These are phyloP conservation scores for Metschnikowia continentalis DNA, from an alignment of 805 yeast genomes.

Conservation along the genomic window DNA sequence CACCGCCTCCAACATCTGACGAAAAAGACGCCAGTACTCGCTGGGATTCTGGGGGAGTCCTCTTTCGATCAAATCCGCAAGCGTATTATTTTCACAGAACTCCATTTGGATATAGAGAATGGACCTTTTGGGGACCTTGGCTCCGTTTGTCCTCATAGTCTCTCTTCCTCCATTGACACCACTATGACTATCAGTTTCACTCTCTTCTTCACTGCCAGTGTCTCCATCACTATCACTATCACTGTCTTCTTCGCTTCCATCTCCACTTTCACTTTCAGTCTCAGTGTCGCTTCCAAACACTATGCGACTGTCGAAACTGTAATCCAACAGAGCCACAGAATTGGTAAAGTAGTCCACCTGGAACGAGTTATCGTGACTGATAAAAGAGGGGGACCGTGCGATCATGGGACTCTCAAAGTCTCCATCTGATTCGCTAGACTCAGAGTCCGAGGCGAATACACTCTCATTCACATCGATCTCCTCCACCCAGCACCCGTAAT, in stretches of 20 bases:
- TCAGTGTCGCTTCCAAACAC: constrained; percentile 21
- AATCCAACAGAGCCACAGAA: constrained; percentile 57
- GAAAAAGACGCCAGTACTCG: constrained; percentile 85
- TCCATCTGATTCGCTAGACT: constrained; percentile 9
- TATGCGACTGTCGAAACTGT: constrained; percentile 26
- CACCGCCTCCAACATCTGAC: constrained; percentile 86
- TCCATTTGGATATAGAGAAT: constrained; percentile 97
- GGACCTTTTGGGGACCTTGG: constrained; percentile 29
- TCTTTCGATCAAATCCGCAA: constrained; percentile 71
- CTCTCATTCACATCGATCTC: constrained; percentile 42
- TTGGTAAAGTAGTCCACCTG: constrained; percentile 67
- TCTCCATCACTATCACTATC: neutral
- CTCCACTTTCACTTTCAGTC: neutral
- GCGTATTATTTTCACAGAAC: constrained; percentile 92
- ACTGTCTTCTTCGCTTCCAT: neutral
- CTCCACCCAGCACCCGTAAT: constrained; percentile 97
- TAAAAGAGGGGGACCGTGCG: constrained; percentile 18
- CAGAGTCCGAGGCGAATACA: constrained; percentile 12
- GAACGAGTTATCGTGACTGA: constrained; percentile 21
- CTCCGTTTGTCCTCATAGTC: neutral
- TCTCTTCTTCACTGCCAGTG: constrained; percentile 2
- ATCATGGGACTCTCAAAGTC: constrained; percentile 23
- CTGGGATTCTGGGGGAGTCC: constrained; percentile 66
- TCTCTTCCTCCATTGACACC: too few relatives aligned
- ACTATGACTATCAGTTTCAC: neutral